Evolutionary conservation across 1,139 yeast genomes (phyloP), one percentile per base, ranked within the genome.

Genomic region (Taphrina confusa): DNA sequence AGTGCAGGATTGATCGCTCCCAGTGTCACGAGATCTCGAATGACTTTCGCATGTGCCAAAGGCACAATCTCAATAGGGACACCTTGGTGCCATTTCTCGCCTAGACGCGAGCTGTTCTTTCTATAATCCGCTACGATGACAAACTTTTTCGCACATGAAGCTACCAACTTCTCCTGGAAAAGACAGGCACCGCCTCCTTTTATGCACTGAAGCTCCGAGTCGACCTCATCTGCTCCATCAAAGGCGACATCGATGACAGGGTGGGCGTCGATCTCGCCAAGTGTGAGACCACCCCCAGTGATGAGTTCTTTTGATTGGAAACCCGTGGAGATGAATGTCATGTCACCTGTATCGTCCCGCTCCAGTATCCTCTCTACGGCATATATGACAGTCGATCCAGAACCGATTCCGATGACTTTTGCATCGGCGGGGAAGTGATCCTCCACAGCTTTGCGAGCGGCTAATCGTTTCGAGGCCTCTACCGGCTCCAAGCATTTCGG

Each of bases 131-230:
- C 98, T 57, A 94, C 97, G 34, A 92, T 80, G 30, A 94, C 78
- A 70, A 91, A 90, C 68, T 81, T 81, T 62, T 80, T 76, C 2
- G 97, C 84, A 64, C 91, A 83, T 56, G 82, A 79, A 9, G 97
- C 96, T 14, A 94, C 96, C 61, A 94, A 79, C 74, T 94, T 94
- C 73, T 94, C 99, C 75, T 92, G 98, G 76, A 94, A 86, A 65
- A 90, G 78, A 74, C 99, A 94, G 1, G 97, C 99, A 40, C 99
- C 99, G 52, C 99, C 99, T 65, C 99, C 99, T 75, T 94, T 94
- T 73, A 94, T 94, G 69, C 92, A 83, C 70, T 90, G 88, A 68
- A 92, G 78, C 18, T 78, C 70, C 5, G 81, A 71, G 71, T 92
- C 98, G 61, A 91, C 94, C 73, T 94, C 99, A 74, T 94, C 99